Percentiles rank a stretch among this genome's conserved stretches.
phyloP scores from a whole-genome alignment of 495 filamentous ascomycete species.

The Cairneyella variabilis region DNA sequence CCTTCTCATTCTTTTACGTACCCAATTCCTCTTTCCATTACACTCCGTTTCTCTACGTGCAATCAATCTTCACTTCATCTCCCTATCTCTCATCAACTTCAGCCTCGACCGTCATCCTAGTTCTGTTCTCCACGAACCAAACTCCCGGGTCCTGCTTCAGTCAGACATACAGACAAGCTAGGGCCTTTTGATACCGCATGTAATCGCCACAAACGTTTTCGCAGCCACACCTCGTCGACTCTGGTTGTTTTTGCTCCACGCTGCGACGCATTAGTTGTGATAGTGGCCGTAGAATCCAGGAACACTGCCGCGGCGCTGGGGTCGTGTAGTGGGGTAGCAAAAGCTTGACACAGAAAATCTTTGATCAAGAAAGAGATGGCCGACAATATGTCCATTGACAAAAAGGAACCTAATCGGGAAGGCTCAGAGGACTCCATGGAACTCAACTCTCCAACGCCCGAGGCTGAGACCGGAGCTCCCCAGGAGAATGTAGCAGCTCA shows the following conservation, averaged over 20 bases:
- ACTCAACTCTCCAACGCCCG: conserved; percentile 41
- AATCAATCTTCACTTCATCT: conserved; percentile 13
- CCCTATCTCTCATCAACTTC: conserved; percentile 9
- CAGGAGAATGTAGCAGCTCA: conserved; percentile 21
- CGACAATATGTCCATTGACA: conserved; percentile 53
- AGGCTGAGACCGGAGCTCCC: conserved; percentile 39
- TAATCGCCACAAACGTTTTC: conserved; percentile 10
- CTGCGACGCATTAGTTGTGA: conserved; percentile 8
- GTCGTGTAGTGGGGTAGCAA: conserved; percentile 19
- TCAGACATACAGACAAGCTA: conserved; percentile 16
- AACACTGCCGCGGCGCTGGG: conserved; percentile 12
- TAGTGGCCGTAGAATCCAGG: background rate
- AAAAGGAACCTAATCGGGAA: conserved; percentile 44
- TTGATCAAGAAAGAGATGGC: conserved; percentile 20
- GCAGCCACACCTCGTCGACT: conserved; percentile 13
- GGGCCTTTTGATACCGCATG: conserved; percentile 18
- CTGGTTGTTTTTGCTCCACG: background rate
- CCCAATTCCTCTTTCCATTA: conserved; percentile 23
- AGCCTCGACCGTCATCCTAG: conserved; percentile 18
- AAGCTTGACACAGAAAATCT: conserved; percentile 7
- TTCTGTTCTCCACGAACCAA: conserved; percentile 14
- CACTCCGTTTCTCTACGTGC: conserved; percentile 1
- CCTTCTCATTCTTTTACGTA: conserved; percentile 21
- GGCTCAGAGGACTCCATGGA: conserved; percentile 51
- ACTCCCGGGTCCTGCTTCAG: conserved; percentile 18